These are phyloP conservation scores for Effrenium voratum DNA, from an alignment of 73 alveolate species.

Conservation along the genomic window DNA sequence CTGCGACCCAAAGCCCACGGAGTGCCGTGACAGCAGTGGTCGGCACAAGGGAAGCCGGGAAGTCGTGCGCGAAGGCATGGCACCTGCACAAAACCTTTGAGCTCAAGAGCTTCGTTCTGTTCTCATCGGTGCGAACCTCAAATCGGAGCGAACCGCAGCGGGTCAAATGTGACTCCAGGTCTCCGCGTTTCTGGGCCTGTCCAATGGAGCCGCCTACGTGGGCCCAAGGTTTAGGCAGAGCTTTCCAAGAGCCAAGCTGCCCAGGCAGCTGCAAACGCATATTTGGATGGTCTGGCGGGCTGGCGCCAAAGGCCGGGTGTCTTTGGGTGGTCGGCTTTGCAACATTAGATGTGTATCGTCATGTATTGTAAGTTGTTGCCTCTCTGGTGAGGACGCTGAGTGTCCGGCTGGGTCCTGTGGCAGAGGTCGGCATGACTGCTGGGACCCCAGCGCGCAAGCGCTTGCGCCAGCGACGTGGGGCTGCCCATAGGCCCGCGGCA, in stretches of 20 bases:
- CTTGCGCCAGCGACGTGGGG: neutral
- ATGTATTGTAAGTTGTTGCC: neutral
- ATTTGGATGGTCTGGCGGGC: conserved; percentile 56
- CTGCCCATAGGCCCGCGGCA: conserved; percentile 40
- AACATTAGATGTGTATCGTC: neutral
- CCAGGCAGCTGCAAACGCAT: conserved; percentile 84
- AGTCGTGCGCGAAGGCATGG: conserved; percentile 36
- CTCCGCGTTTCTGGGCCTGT: conserved; percentile 65
- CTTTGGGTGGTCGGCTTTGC: no score
- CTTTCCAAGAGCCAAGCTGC: neutral
- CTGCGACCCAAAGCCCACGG: conserved; percentile 71
- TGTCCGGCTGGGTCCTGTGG: conserved; percentile 90
- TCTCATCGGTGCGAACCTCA: conserved; percentile 57
- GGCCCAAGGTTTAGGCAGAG: neutral
- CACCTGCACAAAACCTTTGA: conserved; percentile 35
- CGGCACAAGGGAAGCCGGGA: neutral
- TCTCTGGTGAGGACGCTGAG: conserved; percentile 32
- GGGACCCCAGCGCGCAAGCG: neutral
- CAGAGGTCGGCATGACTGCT: conserved; percentile 90
- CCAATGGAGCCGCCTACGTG: conserved; percentile 75
- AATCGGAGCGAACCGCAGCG: neutral
- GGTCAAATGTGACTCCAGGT: neutral
- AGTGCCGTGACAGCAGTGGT: neutral
- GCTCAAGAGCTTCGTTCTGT: conserved; percentile 24
- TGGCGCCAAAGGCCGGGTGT: conserved; percentile 74